These are phyloP conservation scores for Alternaria ventricosa DNA, from an alignment of 2,329 filamentous ascomycete genomes.

Conservation along the genomic window DNA sequence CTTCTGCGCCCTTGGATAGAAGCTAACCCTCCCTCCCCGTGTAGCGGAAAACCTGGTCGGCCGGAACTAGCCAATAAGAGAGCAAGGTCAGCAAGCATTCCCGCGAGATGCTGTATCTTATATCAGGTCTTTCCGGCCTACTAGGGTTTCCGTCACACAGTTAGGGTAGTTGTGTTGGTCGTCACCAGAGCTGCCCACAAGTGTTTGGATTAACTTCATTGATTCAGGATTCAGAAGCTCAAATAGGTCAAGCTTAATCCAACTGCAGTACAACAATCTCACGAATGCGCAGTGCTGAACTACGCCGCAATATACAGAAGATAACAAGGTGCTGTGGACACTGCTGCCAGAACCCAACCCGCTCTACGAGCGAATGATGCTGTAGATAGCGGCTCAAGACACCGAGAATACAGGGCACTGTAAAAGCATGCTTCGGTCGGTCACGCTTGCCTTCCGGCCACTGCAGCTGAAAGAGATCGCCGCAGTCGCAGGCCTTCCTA, in stretches of 20 bases:
- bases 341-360: constrained; percentile 47
- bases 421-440: constrained; percentile 1
- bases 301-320: neutral
- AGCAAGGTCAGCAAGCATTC: neutral
- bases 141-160: neutral
- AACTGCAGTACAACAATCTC: neutral
- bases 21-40: neutral
- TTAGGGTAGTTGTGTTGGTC: neutral
- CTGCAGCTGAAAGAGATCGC: constrained; percentile 7
- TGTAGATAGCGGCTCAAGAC: constrained; percentile 7
- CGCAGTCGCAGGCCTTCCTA: neutral
- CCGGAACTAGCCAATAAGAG: neutral
- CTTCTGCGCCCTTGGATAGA: neutral
- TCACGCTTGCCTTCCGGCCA: constrained; percentile 7
- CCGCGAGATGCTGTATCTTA: neutral
- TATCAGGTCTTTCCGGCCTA: neutral
- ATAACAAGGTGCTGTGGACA: constrained; percentile 15
- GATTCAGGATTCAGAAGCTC: neutral
- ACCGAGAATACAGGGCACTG: neutral
- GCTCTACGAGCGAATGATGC: constrained; percentile 52
- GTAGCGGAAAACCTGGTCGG: neutral
- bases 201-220: neutral
- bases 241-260: neutral
- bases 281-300: neutral
- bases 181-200: neutral